Base-by-base conservation (phyloP, 768 basidiomycete genomes). In the Tylopilus intermedius region DNA sequence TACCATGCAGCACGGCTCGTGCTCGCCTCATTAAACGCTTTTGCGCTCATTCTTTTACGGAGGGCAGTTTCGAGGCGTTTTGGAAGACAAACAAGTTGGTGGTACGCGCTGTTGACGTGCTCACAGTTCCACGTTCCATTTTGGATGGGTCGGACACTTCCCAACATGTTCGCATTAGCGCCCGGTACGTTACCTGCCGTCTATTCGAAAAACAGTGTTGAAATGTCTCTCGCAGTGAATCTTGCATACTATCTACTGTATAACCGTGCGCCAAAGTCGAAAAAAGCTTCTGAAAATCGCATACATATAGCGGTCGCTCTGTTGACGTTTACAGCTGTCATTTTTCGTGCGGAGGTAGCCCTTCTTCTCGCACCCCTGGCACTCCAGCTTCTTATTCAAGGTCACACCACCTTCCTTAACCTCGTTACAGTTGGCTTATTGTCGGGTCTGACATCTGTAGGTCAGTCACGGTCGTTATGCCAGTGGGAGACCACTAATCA, bases 121-220 rank as follows among this genome's bases (percentile, higher is more conserved):
- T 82, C 86, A 0, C 93, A 95, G 63, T 98, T 96, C 64, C 96
- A 98, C 65, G 64, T 94, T 5, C 84, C 85, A 7, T 99, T 91
- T 67, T 98, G 92, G 86, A 90, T 93, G 76, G 84, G 93, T 2
- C 73, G 96, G 49, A 96, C 95, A 0, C 69, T 98, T 7, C 95
- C 96, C 1, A 99, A 98, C 67, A 95, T 93, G 84, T 84, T 94
- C 56, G 93, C 93, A 4, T 71, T 94, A 15, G 73, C 88, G 2
- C 81, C 85, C 42, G 89, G 93, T 94, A 56, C 13, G 22, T 71
- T 57, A n/a, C 43, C 13, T 15, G 33, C 18, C n/a, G 1, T 42
- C 26, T 6, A n/a, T 11, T 33, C 35, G 44, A 7, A 33, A 33
- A n/a, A 8, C 9, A 40, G 33, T 26, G 38, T 47, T 50, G 13